phyloP scores from a whole-genome alignment of 257 asterid genomes.

The Nicotiana undulata region DNA sequence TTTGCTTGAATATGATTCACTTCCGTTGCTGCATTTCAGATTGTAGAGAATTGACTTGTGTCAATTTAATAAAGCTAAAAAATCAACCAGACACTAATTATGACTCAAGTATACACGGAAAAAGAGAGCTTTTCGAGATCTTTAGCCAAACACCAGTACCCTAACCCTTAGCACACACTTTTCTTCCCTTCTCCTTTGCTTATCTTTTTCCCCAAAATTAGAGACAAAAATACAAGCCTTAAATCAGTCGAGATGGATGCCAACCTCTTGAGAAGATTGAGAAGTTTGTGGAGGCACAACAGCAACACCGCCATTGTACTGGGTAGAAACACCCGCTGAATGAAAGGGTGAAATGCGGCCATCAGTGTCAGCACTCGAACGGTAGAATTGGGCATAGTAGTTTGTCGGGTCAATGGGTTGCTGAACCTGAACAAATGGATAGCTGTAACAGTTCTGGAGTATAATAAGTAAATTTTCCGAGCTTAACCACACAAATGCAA shows the following conservation, averaged over 20 bases:
- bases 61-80: neutral
- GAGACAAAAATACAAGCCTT: neutral
- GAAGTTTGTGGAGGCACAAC: conserved; percentile 58
- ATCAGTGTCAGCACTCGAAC: conserved; percentile 53
- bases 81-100: neutral
- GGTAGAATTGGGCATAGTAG: conserved; percentile 71
- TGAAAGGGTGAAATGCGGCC: conserved; percentile 78
- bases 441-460: neutral
- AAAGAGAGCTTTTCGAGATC: neutral
- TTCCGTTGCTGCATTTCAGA: neutral
- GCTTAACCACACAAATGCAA: neutral
- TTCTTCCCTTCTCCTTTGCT: neutral
- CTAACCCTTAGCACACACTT: neutral
- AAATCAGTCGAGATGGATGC: neutral
- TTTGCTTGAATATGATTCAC: neutral
- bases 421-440: conserved; percentile 44
- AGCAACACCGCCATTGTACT: conserved; percentile 53
- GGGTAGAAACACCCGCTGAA: conserved; percentile 53
- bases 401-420: conserved; percentile 69
- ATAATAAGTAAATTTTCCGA: neutral
- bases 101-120: neutral
- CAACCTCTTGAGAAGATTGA: conserved; percentile 88
- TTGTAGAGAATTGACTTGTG: neutral
- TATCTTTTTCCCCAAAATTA: neutral
- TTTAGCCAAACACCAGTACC: conserved; percentile 3